These are phyloP conservation scores for Mortierella hygrophila DNA, from an alignment of 192 early-diverging fungal species.

Conservation along the genomic window DNA sequence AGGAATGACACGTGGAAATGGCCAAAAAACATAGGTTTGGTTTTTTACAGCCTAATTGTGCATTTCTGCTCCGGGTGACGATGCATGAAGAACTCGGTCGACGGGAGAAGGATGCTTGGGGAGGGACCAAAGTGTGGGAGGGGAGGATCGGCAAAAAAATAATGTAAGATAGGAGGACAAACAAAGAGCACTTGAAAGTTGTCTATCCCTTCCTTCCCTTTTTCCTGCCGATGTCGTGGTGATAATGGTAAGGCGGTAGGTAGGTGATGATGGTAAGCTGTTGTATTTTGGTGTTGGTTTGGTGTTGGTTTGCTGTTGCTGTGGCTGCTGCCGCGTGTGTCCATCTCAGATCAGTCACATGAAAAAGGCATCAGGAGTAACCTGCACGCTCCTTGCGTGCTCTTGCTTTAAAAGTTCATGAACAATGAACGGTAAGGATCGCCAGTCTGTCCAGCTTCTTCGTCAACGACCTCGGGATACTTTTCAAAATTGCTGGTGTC, in stretches of 20 bases:
- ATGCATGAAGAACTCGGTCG: too few species aligned
- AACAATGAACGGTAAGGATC: slow-evolving; percentile 90
- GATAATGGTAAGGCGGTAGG: not conserved
- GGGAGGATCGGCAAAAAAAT: slow-evolving; percentile 1
- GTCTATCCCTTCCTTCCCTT: not conserved
- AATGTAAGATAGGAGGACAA: not conserved
- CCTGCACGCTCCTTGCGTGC: not conserved
- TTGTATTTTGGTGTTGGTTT: not conserved
- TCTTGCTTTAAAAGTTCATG: slow-evolving; percentile 68
- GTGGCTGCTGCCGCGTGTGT: too few species aligned
- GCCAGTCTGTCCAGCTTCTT: slow-evolving; percentile 60
- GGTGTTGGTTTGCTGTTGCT: too few species aligned
- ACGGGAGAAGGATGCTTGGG: too few species aligned
- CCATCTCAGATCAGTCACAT: too few species aligned
- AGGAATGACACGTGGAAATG: not conserved
- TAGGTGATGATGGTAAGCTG: not conserved
- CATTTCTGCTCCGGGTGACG: too few species aligned
- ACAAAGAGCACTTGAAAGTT: slow-evolving; percentile 5
- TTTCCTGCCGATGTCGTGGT: not conserved
- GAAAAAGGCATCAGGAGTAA: too few species aligned
- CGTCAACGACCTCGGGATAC: slow-evolving; percentile 87
- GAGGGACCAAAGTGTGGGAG: not conserved
- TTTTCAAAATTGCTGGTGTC: slow-evolving; percentile 98
- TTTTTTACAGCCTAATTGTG: too few species aligned
- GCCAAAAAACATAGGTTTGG: too few species aligned